Evolutionary conservation across 345 rosid species (phyloP), one percentile per base, ranked within the genome.

Genomic region (Ricinus communis): DNA sequence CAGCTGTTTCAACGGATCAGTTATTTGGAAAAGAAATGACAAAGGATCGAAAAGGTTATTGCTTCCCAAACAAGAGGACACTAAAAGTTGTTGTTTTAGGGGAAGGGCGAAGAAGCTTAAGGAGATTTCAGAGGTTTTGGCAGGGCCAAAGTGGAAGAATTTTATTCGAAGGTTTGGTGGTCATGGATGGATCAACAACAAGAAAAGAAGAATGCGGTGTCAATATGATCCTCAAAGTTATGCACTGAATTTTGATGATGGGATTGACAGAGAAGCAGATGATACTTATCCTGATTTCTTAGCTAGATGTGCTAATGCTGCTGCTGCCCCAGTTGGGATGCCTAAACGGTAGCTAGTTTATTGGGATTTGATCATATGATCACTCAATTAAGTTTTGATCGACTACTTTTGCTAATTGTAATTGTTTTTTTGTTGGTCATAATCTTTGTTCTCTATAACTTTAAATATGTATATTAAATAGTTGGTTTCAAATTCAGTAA

Each of bases 201-300:
- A 70, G 81, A 86, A 61, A 58, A 79, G 74, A 18, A 76, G 62
- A 64, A 71, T 68, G 62, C 82, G 74, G 55, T 88, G 75, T 68
- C 83, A 77, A 0, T 87, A 89, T 11, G 98, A 90, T 82, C 86
- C 85, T 56, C 75, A 41, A 59, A 87, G 87, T 76, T 87, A 93
- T 63, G 85, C 83, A 21, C 87, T 90, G n/a, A 90, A 93, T 65
- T 90, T 93, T 55, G 95, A 93, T 27, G 85, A 86, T 56, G 93
- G 88, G 33, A 68, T 70, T 12, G 56, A 71, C 7, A 67, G 66
- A 22, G 79, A 71, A 46, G 59, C 5, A 6, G 74, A 77, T 10
- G 36, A 18, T 16, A 53, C 28, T 0, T 68, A 54, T 28, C 72
- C 69, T 65, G 71, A 40, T 70, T 86, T 86, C 38, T 81, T 82